phyloP scores from a whole-genome alignment of 805 yeast genomes.

The Hemisphaericaspora nanyangensis region DNA sequence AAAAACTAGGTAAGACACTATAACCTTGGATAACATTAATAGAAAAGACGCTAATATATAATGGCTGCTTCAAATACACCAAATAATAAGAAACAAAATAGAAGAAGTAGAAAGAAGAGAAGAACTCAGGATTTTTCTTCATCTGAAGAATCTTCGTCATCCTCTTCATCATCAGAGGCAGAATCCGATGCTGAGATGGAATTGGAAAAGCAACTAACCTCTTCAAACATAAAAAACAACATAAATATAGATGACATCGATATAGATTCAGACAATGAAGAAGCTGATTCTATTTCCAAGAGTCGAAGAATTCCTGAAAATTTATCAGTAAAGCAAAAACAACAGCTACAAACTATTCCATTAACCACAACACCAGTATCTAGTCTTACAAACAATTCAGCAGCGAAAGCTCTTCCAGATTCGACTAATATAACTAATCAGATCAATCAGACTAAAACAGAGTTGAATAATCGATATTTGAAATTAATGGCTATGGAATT shows the following conservation, averaged over 20 bases:
- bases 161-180: slow-evolving; percentile 21
- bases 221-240: slow-evolving; percentile 8
- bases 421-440: neutral
- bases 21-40: too few species aligned
- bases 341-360: slow-evolving; percentile 19
- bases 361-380: slow-evolving; percentile 23
- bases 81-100: slow-evolving; percentile 6
- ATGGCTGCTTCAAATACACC: slow-evolving; percentile 5
- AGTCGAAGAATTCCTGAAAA: slow-evolving; percentile 15
- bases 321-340: slow-evolving; percentile 14
- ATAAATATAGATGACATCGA: slow-evolving; percentile 28
- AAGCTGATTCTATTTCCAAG: slow-evolving; percentile 6
- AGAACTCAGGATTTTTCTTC: slow-evolving; percentile 74
- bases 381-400: slow-evolving; percentile 7
- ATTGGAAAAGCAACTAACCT: neutral
- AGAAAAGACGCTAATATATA: too few species aligned
- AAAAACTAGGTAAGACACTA: too few species aligned
- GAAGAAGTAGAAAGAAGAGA: slow-evolving; percentile 70
- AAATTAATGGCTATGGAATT: slow-evolving; percentile 54
- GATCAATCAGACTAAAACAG: slow-evolving; percentile 22
- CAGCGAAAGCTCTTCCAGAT: slow-evolving; percentile 19
- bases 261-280: slow-evolving; percentile 24
- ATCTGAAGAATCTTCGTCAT: slow-evolving; percentile 45
- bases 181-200: slow-evolving; percentile 10
- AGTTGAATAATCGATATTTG: slow-evolving; percentile 49